Evolutionary conservation across 495 filamentous ascomycete species (phyloP).

Genomic region (Penicillium fimorum): DNA sequence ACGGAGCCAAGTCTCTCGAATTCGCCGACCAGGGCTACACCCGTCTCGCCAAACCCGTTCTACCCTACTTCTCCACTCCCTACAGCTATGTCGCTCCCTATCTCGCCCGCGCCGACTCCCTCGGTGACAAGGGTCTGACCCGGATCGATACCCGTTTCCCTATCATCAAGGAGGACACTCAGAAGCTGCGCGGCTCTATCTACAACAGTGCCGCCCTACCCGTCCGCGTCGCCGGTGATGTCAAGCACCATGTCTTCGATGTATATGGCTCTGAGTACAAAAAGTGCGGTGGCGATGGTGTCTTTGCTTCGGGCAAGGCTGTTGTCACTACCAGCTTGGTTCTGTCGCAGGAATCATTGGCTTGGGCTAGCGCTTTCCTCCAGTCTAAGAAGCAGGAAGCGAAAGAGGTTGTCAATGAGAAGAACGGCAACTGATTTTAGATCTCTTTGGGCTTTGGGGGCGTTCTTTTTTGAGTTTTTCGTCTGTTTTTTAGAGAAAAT

Average conservation of each 20-base stretch:
- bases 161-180: conserved; percentile 81
- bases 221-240: conserved; percentile 60
- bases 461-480: conserved; percentile 12
- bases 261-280: conserved; percentile 74
- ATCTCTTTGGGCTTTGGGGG: conserved; percentile 4
- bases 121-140: conserved; percentile 72
- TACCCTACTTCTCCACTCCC: conserved; percentile 74
- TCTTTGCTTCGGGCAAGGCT: conserved; percentile 70
- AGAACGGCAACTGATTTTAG: conserved; percentile 37
- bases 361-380: conserved; percentile 55
- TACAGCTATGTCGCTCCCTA: conserved; percentile 80
- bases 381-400: conserved; percentile 60
- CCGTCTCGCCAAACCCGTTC: conserved; percentile 65
- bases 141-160: conserved; percentile 80
- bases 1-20: conserved; percentile 76
- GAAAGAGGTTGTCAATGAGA: conserved; percentile 56
- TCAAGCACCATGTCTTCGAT: conserved; percentile 71
- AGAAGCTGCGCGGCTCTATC: conserved; percentile 68
- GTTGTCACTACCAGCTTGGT: conserved; percentile 70
- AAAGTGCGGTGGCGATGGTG: conserved; percentile 68
- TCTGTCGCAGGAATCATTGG: conserved; percentile 64
- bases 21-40: conserved; percentile 66
- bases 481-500: conserved; percentile 28
- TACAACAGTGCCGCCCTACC: conserved; percentile 65
- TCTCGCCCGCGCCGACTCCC: conserved; percentile 71